Base-by-base conservation (phyloP, 2,329 filamentous ascomycete genomes). In the Alternaria incomplexa region DNA sequence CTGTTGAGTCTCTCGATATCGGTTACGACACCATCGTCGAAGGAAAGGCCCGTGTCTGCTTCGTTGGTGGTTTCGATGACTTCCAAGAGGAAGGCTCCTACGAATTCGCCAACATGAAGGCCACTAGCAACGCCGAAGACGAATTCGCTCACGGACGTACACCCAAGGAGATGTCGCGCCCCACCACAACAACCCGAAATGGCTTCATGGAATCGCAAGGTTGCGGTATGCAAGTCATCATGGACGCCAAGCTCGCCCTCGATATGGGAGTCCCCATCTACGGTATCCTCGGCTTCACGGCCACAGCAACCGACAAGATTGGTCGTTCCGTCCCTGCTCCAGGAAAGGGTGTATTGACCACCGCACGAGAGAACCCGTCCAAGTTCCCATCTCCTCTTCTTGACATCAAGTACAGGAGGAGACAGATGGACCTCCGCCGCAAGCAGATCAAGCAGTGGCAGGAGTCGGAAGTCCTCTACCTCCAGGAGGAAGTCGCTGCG, bases 171-270 rank as follows among this genome's bases (percentile, higher is more conserved):
- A 99, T 99, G 96, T 99, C 96, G 30, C 91, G 96, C 65, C 96
- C 96, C 5, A 96, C 94, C 6, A 99, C 96, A 47, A 99, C 96
- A 4, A 99, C 96, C 66, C 89, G 96, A 82, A 96, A 94, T 75
- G 96, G 96, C 55, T 99, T 99, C 86, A 98, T 99, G 96, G 96
- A 99, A 83, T 97, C 96, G 4, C 96, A 99, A 83, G 96, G 96
- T 78, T 97, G 93, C 75, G 96, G 96, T 91, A 90, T 99, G 81
- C 96, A 99, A 83, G 87, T 99, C 76, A 95, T 99, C 82, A 99
- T 99, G 96, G 97, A 93, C 67, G 96, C 95, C 59, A 92, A 92
- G 84, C 90, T 99, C 69, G 96, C 96, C 46, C 85, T 99, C 58
- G 96, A 99, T 68, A 99, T 99, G 96, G 96, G 96, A 81, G 93